Conservation (phyloP, 345 rosid genomes). For the Populus deltoides region DNA sequence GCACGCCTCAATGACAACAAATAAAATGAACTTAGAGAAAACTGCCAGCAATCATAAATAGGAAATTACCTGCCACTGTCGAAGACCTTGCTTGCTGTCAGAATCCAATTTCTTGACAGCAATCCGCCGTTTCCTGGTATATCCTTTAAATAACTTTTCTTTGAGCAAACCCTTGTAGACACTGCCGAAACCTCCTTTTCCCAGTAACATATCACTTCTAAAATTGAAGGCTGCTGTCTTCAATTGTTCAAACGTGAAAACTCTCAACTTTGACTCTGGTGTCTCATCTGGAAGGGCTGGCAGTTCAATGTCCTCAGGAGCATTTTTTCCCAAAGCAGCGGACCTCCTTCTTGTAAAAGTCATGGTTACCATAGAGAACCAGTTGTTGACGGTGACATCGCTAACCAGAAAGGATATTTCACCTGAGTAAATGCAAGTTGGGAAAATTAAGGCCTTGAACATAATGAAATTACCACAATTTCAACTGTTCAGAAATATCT, state of each 20-base stretch:
- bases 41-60: too few relatives aligned
- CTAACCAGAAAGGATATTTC: not conserved
- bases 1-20: too few relatives aligned
- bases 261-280: conserved; percentile 6
- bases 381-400: not conserved
- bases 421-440: not conserved
- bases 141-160: conserved; percentile 3
- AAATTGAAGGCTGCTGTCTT: conserved; percentile 14
- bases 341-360: not conserved
- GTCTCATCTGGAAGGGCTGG: conserved; percentile 1
- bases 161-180: conserved; percentile 19
- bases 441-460: too few relatives aligned
- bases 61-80: too few relatives aligned
- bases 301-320: not conserved
- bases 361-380: not conserved
- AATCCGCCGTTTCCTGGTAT: conserved; percentile 8
- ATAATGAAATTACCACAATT: too few relatives aligned
- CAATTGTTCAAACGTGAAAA: conserved; percentile 18
- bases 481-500: too few relatives aligned
- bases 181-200: conserved; percentile 19
- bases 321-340: not conserved
- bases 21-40: too few relatives aligned
- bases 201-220: conserved; percentile 3
- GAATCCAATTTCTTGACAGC: conserved; percentile 12
- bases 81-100: too few relatives aligned